phyloP scores from a whole-genome alignment of 768 basidiomycete species.

The Strobilomyces dryophilus region DNA sequence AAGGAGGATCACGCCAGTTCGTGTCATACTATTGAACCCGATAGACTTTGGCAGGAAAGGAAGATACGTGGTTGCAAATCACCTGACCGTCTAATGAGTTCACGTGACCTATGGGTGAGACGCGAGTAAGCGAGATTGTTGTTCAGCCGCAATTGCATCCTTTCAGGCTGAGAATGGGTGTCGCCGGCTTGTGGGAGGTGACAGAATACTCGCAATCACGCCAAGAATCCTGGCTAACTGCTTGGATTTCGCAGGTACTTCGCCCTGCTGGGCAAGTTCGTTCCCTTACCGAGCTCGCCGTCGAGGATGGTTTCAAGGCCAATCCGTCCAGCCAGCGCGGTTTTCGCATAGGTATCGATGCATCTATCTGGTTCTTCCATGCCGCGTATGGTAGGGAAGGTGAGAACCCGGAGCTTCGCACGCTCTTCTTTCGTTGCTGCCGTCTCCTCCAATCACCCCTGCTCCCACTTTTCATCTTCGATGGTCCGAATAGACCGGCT shows the following conservation, averaged over 20 bases:
- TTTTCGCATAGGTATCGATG: constrained; percentile 83
- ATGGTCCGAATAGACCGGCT: constrained; percentile 80
- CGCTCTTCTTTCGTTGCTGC: constrained; percentile 81
- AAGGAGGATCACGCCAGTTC: too few relatives aligned
- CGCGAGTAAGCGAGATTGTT: background rate
- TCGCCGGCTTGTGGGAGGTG: constrained; percentile 51
- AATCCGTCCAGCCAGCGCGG: constrained; percentile 65
- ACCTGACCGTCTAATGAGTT: constrained; percentile 1
- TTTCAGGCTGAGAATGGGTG: constrained; percentile 35
- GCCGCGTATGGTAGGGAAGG: constrained; percentile 67
- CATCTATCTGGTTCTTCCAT: constrained; percentile 79
- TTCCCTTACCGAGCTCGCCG: constrained; percentile 73
- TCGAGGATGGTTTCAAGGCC: constrained; percentile 68
- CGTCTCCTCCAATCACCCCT: constrained; percentile 74
- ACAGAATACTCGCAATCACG: background rate
- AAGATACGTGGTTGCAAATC: background rate
- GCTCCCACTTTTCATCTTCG: constrained; percentile 88
- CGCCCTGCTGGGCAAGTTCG: constrained; percentile 67
- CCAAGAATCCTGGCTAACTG: constrained; percentile 12
- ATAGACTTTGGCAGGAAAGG: too few relatives aligned
- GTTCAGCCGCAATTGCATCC: background rate
- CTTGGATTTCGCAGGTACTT: constrained; percentile 43
- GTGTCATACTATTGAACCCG: too few relatives aligned
- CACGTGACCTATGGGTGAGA: constrained; percentile 1
- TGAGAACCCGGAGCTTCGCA: constrained; percentile 83